phyloP scores from a whole-genome alignment of 495 filamentous ascomycete genomes.

The Cairneyella variabilis region DNA sequence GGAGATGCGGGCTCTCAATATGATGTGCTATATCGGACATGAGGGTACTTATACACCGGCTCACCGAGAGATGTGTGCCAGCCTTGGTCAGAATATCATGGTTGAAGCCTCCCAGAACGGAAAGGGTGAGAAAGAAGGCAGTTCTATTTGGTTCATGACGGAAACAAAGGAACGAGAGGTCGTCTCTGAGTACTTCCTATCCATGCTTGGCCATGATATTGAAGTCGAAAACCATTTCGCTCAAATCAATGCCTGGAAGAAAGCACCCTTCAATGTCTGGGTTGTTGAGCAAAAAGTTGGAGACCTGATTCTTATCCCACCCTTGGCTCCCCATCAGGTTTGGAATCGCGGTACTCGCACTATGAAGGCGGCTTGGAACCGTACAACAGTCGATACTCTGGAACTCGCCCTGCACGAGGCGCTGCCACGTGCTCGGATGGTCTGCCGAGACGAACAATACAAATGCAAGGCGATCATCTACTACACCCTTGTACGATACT shows the following conservation, averaged over 20 bases:
- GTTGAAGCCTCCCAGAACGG: conserved; percentile 77
- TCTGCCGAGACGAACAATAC: conserved; percentile 98
- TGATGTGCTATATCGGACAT: conserved; percentile 98
- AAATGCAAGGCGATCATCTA: conserved; percentile 96
- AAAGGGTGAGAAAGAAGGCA: conserved; percentile 71
- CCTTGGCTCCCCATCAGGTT: conserved; percentile 93
- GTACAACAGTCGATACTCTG: conserved; percentile 89
- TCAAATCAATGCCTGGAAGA: conserved; percentile 87
- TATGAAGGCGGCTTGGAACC: conserved; percentile 97
- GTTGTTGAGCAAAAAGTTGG: conserved; percentile 90
- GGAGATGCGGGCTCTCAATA: conserved; percentile 84
- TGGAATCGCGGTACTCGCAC: conserved; percentile 96
- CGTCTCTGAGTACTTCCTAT: conserved; percentile 89
- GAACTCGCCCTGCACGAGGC: conserved; percentile 82
- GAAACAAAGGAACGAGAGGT: conserved; percentile 82
- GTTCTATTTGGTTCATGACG: conserved; percentile 98
- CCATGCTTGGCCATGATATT: conserved; percentile 87
- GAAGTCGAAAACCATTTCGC: conserved; percentile 96
- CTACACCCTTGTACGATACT: conserved; percentile 77
- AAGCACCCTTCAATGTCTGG: conserved; percentile 86
- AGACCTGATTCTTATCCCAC: conserved; percentile 94
- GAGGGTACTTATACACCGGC: conserved; percentile 96
- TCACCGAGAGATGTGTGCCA: conserved; percentile 97
- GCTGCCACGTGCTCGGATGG: conserved; percentile 78
- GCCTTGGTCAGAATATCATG: conserved; percentile 96